These are phyloP conservation scores for Metrosideros polymorpha DNA, from an alignment of 441 rosid species.

Conservation along the genomic window DNA sequence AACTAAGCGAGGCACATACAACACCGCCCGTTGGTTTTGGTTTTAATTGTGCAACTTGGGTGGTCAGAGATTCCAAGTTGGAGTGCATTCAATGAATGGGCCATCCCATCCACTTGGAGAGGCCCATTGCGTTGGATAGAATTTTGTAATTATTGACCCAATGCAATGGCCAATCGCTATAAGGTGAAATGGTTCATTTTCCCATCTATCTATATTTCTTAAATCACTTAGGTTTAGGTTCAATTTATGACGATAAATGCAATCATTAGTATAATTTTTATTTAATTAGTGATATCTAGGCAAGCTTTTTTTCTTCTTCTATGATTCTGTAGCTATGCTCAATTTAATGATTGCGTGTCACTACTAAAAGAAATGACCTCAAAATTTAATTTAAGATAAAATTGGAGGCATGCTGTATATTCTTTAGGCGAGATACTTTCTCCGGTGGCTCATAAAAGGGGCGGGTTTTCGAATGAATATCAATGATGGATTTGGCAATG, in stretches of 20 bases:
- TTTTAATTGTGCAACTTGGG: too few species aligned
- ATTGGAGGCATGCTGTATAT: too few species aligned
- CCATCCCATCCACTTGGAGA: neutral
- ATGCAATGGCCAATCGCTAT: neutral
- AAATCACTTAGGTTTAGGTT: neutral
- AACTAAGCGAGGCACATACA: too few species aligned
- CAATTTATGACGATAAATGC: neutral
- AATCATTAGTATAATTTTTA: neutral
- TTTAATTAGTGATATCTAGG: neutral
- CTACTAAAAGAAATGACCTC: neutral
- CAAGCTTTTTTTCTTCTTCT: neutral
- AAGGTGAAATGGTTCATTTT: neutral
- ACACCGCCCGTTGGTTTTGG: too few species aligned
- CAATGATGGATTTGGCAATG: neutral
- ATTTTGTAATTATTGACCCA: neutral
- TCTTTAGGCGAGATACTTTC: neutral
- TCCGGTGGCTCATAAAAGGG: neutral
- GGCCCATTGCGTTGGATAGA: neutral
- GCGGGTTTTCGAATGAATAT: neutral
- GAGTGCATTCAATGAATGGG: too few species aligned
- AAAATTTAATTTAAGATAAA: too few species aligned
- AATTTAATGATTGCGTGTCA: neutral
- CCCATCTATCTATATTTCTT: neutral
- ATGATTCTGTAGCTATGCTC: accelerated
- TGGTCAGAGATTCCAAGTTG: too few species aligned